phyloP scores from a whole-genome alignment of 306 rosid genomes.

The Gastrolobium villosum region DNA sequence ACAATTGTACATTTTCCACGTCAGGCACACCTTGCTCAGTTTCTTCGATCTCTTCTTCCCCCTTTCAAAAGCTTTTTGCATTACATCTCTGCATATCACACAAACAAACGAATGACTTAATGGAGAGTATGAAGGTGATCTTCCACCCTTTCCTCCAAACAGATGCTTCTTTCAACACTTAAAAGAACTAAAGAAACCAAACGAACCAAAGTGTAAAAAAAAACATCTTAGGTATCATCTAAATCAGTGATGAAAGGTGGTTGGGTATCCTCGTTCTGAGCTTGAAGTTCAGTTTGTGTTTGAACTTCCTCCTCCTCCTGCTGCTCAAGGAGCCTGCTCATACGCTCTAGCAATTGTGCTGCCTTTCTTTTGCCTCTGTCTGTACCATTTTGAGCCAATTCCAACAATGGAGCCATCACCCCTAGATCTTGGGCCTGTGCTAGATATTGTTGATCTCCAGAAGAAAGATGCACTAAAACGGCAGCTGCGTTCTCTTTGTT shows the following conservation, averaged over 20 bases:
- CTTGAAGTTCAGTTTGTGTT: constrained; percentile 58
- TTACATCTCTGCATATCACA: constrained; percentile 60
- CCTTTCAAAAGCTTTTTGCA: constrained; percentile 42
- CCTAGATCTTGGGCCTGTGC: constrained; percentile 81
- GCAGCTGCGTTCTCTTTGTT: constrained; percentile 98
- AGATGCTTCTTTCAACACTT: constrained; percentile 61
- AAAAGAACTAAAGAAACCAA: constrained; percentile 55
- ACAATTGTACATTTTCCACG: constrained; percentile 59
- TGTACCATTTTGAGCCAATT: constrained; percentile 88
- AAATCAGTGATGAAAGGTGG: constrained; percentile 52
- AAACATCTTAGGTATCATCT: constrained; percentile 60
- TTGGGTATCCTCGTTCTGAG: constrained; percentile 58
- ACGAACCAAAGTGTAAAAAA: constrained; percentile 40
- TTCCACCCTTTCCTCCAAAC: constrained; percentile 79
- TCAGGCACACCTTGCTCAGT: constrained; percentile 50
- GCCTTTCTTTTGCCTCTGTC: constrained; percentile 99
- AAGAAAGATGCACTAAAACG: constrained; percentile 86
- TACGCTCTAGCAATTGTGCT: constrained; percentile 81
- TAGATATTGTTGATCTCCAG: constrained; percentile 82
- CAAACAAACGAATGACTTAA: constrained; percentile 74
- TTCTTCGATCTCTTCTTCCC: constrained; percentile 37
- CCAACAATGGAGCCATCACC: constrained; percentile 68
- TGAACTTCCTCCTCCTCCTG: constrained; percentile 60
- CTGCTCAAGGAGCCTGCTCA: constrained; percentile 76
- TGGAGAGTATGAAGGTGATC: constrained; percentile 77